phyloP scores from a whole-genome alignment of 75 land plant genomes.

The Azolla pinnata region DNA sequence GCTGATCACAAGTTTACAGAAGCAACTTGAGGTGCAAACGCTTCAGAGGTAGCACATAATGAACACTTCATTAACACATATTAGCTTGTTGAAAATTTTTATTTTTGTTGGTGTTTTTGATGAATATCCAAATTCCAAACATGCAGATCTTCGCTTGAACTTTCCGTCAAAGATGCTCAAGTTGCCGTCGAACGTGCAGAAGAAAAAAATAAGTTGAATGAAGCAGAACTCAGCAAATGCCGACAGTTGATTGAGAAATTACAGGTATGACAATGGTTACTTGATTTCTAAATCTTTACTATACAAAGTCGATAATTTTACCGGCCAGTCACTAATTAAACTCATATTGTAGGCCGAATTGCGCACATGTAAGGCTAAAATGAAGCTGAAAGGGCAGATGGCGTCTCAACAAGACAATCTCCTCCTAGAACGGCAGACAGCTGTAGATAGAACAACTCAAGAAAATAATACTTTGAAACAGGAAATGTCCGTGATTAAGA shows the following conservation, averaged over 20 bases:
- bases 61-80: neutral
- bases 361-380: slow-evolving; percentile 22
- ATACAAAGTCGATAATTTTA: neutral
- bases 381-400: slow-evolving; percentile 30
- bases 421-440: slow-evolving; percentile 21
- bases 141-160: slow-evolving; percentile 24
- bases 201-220: slow-evolving; percentile 20
- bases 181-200: slow-evolving; percentile 27
- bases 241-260: slow-evolving; percentile 25
- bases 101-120: neutral
- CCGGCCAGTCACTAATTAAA: neutral
- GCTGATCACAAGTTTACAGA: slow-evolving; percentile 14
- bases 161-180: slow-evolving; percentile 25
- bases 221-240: slow-evolving; percentile 16
- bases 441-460: slow-evolving; percentile 16
- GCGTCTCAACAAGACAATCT: slow-evolving; percentile 24
- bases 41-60: slow-evolving; percentile 12
- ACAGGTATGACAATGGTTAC: slow-evolving; percentile 8
- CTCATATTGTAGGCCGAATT: slow-evolving; percentile 15
- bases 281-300: neutral
- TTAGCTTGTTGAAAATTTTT: neutral
- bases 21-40: slow-evolving; percentile 21
- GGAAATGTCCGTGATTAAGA: slow-evolving; percentile 13
- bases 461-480: slow-evolving; percentile 18
- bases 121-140: neutral